Base-by-base conservation (phyloP, 176 grass and related monocot genomes). In the Bonia amplexicaulis region DNA sequence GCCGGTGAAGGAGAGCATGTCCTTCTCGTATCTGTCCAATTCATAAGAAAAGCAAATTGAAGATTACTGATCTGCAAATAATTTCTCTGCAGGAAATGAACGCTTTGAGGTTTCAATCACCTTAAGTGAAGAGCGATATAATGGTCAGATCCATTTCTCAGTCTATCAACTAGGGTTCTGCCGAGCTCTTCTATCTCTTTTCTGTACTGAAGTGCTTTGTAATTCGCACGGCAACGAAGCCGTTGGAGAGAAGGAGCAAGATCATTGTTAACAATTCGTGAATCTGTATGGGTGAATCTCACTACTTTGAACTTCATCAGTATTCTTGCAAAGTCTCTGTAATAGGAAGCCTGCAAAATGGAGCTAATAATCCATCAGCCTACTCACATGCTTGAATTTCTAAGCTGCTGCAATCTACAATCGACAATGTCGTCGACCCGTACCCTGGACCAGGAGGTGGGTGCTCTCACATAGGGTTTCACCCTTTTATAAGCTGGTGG, bases 51-150 rank as follows among this genome's bases (percentile, higher is more conserved):
- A 9, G 9, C 33, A 6, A 69, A 53, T 51, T 1, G 12, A 70
- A 44, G 60, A 78, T 82, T 33, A 61, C 6, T 37, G 46, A 76
- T 54, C n/a, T 78, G 45, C 17, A 78, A 76, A 71, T 3, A 11
- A 41, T 33, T 64, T 64, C 0, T 55, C 49, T 52, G 66, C 12
- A 71, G 7, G 53, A 58, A 65, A 73, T 14, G n/a, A 79, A 58
- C 17, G 6, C 45, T 73, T 59, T 54, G 37, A 40, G 20, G 48
- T 61, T 69, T 41, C 17, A 69, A 46, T 58, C 74, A 92, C 92
- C 94, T 92, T 40, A 97, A 44, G 84, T 97, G 94, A 49, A 97
- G 92, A 22, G 92, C 92, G 47, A 97, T 86, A 75, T 92, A 97
- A 41, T 86, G 91, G 19, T 85, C 82, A 0, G 66, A 63, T 2